Base-by-base conservation (phyloP, 1,284 basidiomycete species). In the Puccinia coronata region DNA sequence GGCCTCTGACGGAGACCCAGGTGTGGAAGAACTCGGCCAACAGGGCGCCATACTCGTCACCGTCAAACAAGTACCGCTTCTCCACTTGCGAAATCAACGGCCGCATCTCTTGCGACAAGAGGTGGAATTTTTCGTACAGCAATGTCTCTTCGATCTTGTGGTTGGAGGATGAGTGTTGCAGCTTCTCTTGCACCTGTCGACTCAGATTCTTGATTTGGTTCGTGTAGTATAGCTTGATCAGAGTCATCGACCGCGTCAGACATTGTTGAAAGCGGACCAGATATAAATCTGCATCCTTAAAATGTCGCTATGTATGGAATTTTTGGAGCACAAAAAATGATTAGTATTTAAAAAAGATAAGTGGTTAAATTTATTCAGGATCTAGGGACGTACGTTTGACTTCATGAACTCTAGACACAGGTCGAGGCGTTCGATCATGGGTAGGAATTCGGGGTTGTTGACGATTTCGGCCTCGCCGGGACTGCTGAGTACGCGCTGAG, bases 151-250 rank as follows among this genome's bases (percentile, higher is more conserved):
- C 28, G 25, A 69, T 69, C 12, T 69, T 69, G 18, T 43, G 11
- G 28, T 43, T 82, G 28, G 49, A 28, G 16, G 59, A 51, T 16
- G 73, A 53, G 36, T 67, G 57, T 61, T 78, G 39, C 16, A 82
- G 76, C 51, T 61, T 43, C 41, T 55, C 20, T 55, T 14, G 23
- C 25, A 82, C 85, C 49, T 80, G 91, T 92, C 88, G 91, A 92
- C 83, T 94, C 93, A 0, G 91, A 90, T 78, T 91, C 89, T 83
- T 82, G 16, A 97, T 88, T 1, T 92, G 91, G 4, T 92, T 92
- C 31, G 95, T 91, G 84, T 96, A 96, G 87, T 92, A 94, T 90
- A 97, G 94, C 85, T 93, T 95, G 87, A 97, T 94, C 73, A 98
- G 89, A 0, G 94, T 96, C 95, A 97, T 96, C 31, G 94, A 93